These are phyloP conservation scores for Neurospora crassa DNA, from an alignment of 2,329 filamentous ascomycete genomes.

Conservation along the genomic window DNA sequence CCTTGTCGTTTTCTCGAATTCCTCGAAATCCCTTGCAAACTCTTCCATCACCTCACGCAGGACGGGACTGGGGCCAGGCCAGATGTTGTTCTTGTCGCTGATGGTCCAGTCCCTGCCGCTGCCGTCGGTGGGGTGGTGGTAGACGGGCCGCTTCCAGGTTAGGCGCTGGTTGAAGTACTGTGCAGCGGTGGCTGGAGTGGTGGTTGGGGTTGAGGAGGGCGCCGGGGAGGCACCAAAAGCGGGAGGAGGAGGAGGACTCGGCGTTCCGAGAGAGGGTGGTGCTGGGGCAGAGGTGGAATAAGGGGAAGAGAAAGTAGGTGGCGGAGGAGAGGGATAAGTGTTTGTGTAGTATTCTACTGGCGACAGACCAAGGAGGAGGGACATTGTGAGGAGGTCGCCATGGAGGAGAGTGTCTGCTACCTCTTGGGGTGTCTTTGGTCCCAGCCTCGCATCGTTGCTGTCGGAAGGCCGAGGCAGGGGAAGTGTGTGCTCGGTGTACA, in stretches of 20 bases:
- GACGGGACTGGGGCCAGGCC: not conserved
- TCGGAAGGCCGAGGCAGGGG: slow-evolving; percentile 33
- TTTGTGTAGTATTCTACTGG: slow-evolving; percentile 10
- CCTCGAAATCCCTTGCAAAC: not conserved
- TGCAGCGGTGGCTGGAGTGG: not conserved
- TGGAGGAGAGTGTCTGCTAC: not conserved
- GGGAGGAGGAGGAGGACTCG: not conserved
- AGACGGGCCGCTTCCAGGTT: not conserved
- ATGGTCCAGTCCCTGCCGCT: not conserved
- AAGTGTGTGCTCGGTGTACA: slow-evolving; percentile 35
- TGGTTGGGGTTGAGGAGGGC: not conserved
- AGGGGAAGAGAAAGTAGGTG: not conserved
- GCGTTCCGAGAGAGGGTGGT: not conserved
- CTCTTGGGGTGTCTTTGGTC: slow-evolving; percentile 22
- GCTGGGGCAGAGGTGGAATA: not conserved
- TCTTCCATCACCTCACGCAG: not conserved
- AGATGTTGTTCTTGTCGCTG: not conserved
- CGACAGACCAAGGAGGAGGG: slow-evolving; percentile 2
- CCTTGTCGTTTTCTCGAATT: not conserved
- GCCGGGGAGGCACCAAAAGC: not conserved
- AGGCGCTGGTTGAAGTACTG: not conserved
- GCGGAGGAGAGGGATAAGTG: not conserved
- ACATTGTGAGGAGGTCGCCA: not conserved
- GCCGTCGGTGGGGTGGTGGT: not conserved
- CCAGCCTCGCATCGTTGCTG: slow-evolving; percentile 36